phyloP scores from a whole-genome alignment of 2,329 filamentous ascomycete genomes.

The Trichophyton rubrum region DNA sequence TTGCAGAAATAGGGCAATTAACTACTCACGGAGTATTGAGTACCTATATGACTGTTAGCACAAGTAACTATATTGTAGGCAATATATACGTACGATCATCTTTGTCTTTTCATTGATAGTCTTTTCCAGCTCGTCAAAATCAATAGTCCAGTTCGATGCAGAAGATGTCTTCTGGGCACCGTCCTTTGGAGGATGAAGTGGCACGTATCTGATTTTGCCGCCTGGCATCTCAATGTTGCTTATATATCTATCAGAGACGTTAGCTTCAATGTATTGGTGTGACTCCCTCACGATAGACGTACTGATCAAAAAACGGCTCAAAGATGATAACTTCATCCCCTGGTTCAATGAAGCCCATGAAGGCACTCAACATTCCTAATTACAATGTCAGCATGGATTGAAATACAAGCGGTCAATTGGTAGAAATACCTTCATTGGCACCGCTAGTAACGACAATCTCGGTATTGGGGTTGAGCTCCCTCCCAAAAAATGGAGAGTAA shows the following conservation, averaged over 20 bases:
- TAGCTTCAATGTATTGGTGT: background rate
- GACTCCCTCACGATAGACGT: conserved; percentile 35
- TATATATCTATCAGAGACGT: conserved; percentile 52
- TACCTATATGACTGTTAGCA: conserved; percentile 21
- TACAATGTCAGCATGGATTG: background rate
- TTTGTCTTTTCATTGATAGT: conserved; percentile 78
- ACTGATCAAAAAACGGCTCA: conserved; percentile 98
- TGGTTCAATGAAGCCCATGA: conserved; percentile 92
- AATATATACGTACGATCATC: conserved; percentile 65
- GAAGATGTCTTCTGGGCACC: conserved; percentile 70
- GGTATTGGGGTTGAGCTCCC: conserved; percentile 69
- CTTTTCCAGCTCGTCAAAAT: conserved; percentile 68
- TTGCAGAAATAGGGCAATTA: background rate
- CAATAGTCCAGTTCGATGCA: conserved; percentile 75
- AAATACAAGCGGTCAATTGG: background rate
- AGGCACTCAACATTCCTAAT: conserved; percentile 78
- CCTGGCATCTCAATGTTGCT: conserved; percentile 98
- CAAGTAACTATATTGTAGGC: conserved; percentile 1
- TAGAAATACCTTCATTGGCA: conserved; percentile 35
- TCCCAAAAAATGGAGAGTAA: conserved; percentile 80
- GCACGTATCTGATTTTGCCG: conserved; percentile 87
- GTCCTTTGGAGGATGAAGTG: conserved; percentile 75
- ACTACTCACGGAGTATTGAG: conserved; percentile 38
- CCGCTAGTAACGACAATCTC: conserved; percentile 87
- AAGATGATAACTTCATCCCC: conserved; percentile 97